phyloP scores from a whole-genome alignment of 2,329 filamentous ascomycete genomes.

The Dactylellina drechsleri region DNA sequence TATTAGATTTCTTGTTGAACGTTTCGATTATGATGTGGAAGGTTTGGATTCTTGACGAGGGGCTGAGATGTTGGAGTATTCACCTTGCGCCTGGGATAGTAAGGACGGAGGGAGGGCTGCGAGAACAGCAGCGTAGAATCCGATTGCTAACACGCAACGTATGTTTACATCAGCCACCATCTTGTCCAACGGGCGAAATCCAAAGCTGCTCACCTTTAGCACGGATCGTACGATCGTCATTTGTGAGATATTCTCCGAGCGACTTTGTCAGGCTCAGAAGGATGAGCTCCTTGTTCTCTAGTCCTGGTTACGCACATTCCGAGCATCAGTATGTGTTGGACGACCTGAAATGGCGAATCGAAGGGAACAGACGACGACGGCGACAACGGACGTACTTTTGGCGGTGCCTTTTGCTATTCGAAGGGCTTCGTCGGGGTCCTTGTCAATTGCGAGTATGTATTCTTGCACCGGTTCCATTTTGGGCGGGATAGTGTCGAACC shows the following conservation, averaged over 20 bases:
- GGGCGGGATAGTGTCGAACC: constrained; percentile 1
- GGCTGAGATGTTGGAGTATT: constrained; percentile 62
- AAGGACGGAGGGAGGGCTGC: constrained; percentile 40
- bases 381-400: constrained; percentile 54
- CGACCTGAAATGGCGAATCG: constrained; percentile 8
- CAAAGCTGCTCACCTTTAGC: constrained; percentile 66
- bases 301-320: constrained; percentile 62
- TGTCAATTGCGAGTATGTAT: constrained; percentile 58
- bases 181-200: background rate
- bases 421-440: constrained; percentile 57
- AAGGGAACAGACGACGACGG: background rate
- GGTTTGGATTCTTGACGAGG: constrained; percentile 15
- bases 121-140: constrained; percentile 51
- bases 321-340: constrained; percentile 38
- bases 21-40: constrained; percentile 23
- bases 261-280: constrained; percentile 72
- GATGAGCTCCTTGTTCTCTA: constrained; percentile 70
- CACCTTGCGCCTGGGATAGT: constrained; percentile 60
- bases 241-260: constrained; percentile 74
- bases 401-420: constrained; percentile 57
- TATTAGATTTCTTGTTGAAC: constrained; percentile 45
- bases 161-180: no score
- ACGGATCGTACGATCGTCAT: constrained; percentile 70
- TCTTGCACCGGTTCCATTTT: constrained; percentile 52
- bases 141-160: constrained; percentile 33